Evolutionary conservation across 768 basidiomycete species (phyloP), one percentile per base, ranked within the genome.

Genomic region (Lyophyllum shimeji): DNA sequence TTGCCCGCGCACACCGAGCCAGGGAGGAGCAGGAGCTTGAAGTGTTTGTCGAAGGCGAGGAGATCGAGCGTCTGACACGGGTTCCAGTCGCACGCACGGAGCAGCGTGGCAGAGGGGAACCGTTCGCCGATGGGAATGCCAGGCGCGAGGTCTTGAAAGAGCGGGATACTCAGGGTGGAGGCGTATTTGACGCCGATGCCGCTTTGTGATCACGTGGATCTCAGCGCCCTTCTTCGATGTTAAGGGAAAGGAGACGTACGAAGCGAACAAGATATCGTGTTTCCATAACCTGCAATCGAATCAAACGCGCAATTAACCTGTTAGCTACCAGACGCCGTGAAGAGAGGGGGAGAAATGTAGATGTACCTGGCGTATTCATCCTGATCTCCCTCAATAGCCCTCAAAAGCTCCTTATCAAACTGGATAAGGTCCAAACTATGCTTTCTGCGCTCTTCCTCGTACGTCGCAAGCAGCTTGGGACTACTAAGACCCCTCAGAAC

Each of bases 391-490:
- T 21, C 20, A 1, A 53, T 21, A 12, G 46, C 29, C 3, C 34
- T 8, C 20, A 46, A 17, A 37, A 53, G 44, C 0, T 53, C 45
- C 44, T 46, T 53, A 37, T 53, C 52, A 4, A 53, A 53, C 20
- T 46, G 44, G 1, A 53, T 29, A 7, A 53, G 52, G 29, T 53
- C 44, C n/a, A 53, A 17, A 37, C 52, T 53, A 23, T 46, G 46
- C 2, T 44, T 12, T 13, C 52, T 43, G 4, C 52, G 52, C 23
- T 53, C 52, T n/a, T 44, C 42, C 33, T 53, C 52, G 17, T 53
- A 53, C 9, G 44, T 53, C 25, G 44, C 43, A 5, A 46, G 45
- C 4, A 46, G 31, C 3, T 29, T 6, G 13, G 23, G 33, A 27
- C 18, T 23, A 11, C 44, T 46, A 9, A 37, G 25, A 21, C 52